phyloP scores from a whole-genome alignment of 495 filamentous ascomycete species.

The Tetracladium setigerum region DNA sequence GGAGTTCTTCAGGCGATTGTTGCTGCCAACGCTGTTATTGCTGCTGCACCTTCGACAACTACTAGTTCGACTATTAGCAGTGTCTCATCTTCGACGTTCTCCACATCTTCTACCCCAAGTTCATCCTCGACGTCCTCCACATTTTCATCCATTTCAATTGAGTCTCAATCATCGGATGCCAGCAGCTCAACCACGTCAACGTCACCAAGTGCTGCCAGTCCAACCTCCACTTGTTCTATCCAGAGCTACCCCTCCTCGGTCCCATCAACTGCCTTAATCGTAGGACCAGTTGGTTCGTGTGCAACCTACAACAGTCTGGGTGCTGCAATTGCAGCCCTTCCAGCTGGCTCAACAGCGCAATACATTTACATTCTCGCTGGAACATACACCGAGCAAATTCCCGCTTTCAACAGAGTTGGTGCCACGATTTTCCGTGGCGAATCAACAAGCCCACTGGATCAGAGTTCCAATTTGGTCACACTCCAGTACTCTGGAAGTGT shows the following conservation, averaged over 20 bases:
- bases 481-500: constrained; percentile 20
- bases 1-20: background rate
- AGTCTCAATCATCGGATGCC: background rate
- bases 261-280: background rate
- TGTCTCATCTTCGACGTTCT: background rate
- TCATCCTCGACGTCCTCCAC: background rate
- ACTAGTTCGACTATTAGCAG: background rate
- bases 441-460: constrained; percentile 16
- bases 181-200: background rate
- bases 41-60: background rate
- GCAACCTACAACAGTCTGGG: background rate
- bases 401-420: constrained; percentile 18
- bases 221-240: background rate
- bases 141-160: background rate
- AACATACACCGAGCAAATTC: constrained; percentile 3
- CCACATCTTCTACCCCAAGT: background rate
- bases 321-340: background rate
- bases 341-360: constrained; percentile 2
- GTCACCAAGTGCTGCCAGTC: background rate
- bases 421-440: constrained; percentile 26
- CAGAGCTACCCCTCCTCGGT: background rate
- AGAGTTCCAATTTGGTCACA: constrained; percentile 20
- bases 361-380: constrained; percentile 5
- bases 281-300: background rate
- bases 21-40: background rate